A percentile compares a stretch with the other conserved stretches of the same genome.
These are phyloP conservation scores for Toxicodendron radicans DNA, from an alignment of 345 rosid genomes.

Conservation along the genomic window DNA sequence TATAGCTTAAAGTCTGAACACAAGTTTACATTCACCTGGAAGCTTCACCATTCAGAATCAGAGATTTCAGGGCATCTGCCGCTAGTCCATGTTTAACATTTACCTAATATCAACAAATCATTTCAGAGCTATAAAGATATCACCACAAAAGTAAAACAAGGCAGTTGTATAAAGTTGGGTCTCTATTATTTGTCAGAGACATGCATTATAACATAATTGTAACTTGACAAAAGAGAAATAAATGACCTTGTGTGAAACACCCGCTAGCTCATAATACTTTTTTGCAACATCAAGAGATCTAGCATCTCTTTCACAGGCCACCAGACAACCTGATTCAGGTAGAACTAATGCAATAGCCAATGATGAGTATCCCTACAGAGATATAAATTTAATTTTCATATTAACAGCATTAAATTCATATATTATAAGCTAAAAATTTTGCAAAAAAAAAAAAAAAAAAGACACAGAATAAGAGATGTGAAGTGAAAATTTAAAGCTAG, in stretches of 20 bases:
- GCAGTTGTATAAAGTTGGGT: neutral
- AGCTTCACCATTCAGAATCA: constrained; percentile 71
- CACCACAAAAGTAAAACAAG: neutral
- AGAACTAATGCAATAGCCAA: constrained; percentile 82
- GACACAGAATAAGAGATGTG: neutral
- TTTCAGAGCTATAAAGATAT: constrained; percentile 18
- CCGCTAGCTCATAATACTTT: constrained; percentile 73
- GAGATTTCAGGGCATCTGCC: constrained; percentile 55
- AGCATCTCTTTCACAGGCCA: constrained; percentile 90
- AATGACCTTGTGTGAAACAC: constrained; percentile 77
- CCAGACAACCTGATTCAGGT: constrained; percentile 75
- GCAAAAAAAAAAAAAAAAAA: neutral
- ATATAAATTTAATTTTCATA: neutral
- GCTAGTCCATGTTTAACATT: constrained; percentile 73
- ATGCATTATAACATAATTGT: neutral
- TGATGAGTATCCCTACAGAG: constrained; percentile 81
- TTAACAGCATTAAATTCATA: neutral
- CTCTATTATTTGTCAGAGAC: constrained; percentile 1
- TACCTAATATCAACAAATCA: constrained; percentile 47
- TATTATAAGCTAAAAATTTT: neutral
- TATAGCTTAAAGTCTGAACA: neutral
- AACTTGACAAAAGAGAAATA: neutral
- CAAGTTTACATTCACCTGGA: constrained; percentile 51
- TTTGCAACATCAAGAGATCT: constrained; percentile 71
- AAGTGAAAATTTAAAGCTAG: neutral